These are phyloP conservation scores for Populus deltoides DNA, from an alignment of 345 rosid species.

Conservation along the genomic window DNA sequence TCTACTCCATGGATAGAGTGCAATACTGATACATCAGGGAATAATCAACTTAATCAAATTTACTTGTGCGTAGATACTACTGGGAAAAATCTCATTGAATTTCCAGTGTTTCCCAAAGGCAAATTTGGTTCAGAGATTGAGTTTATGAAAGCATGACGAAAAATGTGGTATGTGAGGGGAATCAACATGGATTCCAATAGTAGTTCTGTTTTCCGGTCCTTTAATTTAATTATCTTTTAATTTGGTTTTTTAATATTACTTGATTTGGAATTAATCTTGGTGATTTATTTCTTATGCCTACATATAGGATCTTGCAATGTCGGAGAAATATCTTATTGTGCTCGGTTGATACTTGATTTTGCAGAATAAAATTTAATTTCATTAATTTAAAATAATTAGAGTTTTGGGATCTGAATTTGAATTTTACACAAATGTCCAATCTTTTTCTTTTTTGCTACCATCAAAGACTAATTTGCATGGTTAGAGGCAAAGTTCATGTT, in stretches of 20 bases:
- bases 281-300: no score
- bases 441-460: no score
- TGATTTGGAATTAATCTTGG: no score
- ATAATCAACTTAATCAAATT: slow-evolving; percentile 75
- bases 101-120: slow-evolving; percentile 68
- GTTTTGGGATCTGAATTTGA: accelerated
- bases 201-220: no score
- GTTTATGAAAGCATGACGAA: slow-evolving; percentile 17
- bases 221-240: no score
- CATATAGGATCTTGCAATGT: no score
- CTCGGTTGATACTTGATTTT: accelerated
- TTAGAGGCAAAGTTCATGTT: no score
- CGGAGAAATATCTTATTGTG: accelerated
- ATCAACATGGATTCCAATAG: no score
- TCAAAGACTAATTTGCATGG: no score
- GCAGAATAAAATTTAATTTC: no score
- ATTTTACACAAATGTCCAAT: no score
- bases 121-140: slow-evolving; percentile 55
- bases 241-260: accelerated
- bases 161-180: accelerated
- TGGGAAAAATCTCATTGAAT: slow-evolving; percentile 57
- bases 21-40: slow-evolving; percentile 56
- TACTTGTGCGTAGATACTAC: slow-evolving; percentile 73
- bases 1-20: slow-evolving; percentile 72
- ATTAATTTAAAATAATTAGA: no score